These are phyloP conservation scores for Lomentospora prolificans DNA, from an alignment of 2,329 filamentous ascomycete species.

Conservation along the genomic window DNA sequence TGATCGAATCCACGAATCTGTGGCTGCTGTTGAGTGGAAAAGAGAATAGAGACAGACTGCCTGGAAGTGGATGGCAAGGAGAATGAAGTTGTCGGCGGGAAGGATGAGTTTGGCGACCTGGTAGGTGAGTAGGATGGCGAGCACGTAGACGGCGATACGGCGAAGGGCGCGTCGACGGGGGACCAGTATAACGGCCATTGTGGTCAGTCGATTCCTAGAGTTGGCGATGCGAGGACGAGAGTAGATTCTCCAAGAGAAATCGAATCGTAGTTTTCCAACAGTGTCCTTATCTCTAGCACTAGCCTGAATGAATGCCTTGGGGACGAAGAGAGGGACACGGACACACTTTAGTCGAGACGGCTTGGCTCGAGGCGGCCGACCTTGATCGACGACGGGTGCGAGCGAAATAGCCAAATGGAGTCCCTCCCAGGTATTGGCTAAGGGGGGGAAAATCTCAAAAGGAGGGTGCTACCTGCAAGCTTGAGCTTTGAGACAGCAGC, in stretches of 20 bases:
- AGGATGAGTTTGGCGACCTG: slow-evolving; percentile 7
- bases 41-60: slow-evolving; percentile 19
- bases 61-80: slow-evolving; percentile 13
- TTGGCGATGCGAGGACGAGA: not conserved
- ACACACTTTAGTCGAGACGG: not conserved
- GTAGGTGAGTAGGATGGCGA: slow-evolving; percentile 9
- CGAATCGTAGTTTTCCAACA: too few relatives aligned
- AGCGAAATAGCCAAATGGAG: too few relatives aligned
- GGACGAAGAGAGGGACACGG: too few relatives aligned
- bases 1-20: slow-evolving; percentile 31
- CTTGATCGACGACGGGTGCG: not conserved
- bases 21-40: slow-evolving; percentile 18
- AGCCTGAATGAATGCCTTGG: too few relatives aligned
- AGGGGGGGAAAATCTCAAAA: too few relatives aligned
- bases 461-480: too few relatives aligned
- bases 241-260: not conserved
- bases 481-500: too few relatives aligned
- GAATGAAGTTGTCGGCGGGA: slow-evolving; percentile 12
- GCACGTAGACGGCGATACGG: slow-evolving; percentile 7
- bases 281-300: too few relatives aligned
- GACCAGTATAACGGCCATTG: too few relatives aligned
- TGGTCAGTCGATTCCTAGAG: not conserved
- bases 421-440: too few relatives aligned
- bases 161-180: slow-evolving; percentile 5
- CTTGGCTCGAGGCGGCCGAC: not conserved